Evolutionary conservation across 768 basidiomycete genomes (phyloP), one percentile per base, ranked within the genome.

Genomic region (Mrakia frigida): DNA sequence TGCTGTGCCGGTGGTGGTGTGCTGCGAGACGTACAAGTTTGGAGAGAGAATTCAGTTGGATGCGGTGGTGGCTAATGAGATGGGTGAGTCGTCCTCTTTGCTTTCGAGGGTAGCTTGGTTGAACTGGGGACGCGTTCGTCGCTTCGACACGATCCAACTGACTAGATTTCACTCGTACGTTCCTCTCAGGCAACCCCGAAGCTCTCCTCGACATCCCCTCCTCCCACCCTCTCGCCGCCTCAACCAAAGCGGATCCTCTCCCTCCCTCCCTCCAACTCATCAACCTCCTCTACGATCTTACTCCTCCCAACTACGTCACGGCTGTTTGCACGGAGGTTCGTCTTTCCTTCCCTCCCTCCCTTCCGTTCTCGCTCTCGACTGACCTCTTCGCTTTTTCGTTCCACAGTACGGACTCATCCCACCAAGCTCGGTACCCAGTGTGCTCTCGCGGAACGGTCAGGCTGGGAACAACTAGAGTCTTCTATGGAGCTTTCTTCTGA

Each of bases 11-110:
- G 94, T 98, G 10, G 89, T 99, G 50, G 94, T 97, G 35, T 98
- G 94, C 79, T 97, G 95, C 80, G 97, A 98, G 84, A 99, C 97
- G 6, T 98, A 98, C 85, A 99, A 99, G 83, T 98, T 95, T 81
- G 92, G 92, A 25, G 96, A 98, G 80, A 89, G 89, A 46, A 90
- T 98, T 39, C 90, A 92, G 83, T 86, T 98, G 74, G 97, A 99
- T 83, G 91, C 91, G 28, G 94, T 99, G 80, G 93, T 92, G 61
- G 94, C 92, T 83, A 99, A 99, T 81, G 97, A 99, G 84, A 86
- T 98, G 56, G 97, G 96, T 92, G 79, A 82, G 88, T 80, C 16
- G 28, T 41, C 67, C 52, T 7, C 25, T 28, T 41, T 67, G 52
- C 23, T n/a, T n/a, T n/a, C n/a, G n/a, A n/a, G n/a, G 43, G 5